Conservation (phyloP, 2,329 filamentous ascomycete genomes). For the Raffaelea ambrosiae region DNA sequence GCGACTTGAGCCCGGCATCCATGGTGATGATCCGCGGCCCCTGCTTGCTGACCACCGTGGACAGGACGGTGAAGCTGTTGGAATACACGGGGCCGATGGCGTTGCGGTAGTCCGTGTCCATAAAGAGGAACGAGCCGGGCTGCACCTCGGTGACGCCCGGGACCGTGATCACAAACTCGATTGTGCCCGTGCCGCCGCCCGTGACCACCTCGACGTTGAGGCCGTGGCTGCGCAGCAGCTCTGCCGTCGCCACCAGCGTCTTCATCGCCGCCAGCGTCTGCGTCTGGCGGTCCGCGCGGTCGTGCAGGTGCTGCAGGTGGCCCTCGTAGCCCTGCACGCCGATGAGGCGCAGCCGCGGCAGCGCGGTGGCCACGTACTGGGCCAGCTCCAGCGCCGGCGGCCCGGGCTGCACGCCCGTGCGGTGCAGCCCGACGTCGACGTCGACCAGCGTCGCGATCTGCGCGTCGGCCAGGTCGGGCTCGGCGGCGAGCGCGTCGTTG, state of each 20-base stretch:
- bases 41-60: slow-evolving; percentile 40
- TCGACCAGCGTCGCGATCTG: slow-evolving; percentile 37
- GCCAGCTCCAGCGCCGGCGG: slow-evolving; percentile 29
- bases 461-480: slow-evolving; percentile 24
- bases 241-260: slow-evolving; percentile 32
- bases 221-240: slow-evolving; percentile 29
- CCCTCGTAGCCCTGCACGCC: slow-evolving; percentile 46
- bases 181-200: slow-evolving; percentile 42
- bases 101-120: slow-evolving; percentile 48
- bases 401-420: slow-evolving; percentile 36
- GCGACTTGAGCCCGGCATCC: slow-evolving; percentile 39
- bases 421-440: slow-evolving; percentile 40
- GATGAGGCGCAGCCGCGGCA: slow-evolving; percentile 32
- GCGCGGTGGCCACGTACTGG: slow-evolving; percentile 21
- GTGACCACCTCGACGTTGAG: slow-evolving; percentile 40
- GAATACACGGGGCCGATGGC: slow-evolving; percentile 39
- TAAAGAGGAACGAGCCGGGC: slow-evolving; percentile 47
- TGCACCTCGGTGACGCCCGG: slow-evolving; percentile 45
- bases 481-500: slow-evolving; percentile 27
- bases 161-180: slow-evolving; percentile 41
- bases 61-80: slow-evolving; percentile 38
- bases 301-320: slow-evolving; percentile 42
- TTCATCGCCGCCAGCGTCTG: slow-evolving; percentile 37
- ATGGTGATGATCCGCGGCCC: slow-evolving; percentile 35
- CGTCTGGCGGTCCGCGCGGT: slow-evolving; percentile 28